A percentile compares a stretch with the other conserved stretches of the same genome.
Conservation (phyloP, 768 basidiomycete species). For the Tulasnella sp. region DNA sequence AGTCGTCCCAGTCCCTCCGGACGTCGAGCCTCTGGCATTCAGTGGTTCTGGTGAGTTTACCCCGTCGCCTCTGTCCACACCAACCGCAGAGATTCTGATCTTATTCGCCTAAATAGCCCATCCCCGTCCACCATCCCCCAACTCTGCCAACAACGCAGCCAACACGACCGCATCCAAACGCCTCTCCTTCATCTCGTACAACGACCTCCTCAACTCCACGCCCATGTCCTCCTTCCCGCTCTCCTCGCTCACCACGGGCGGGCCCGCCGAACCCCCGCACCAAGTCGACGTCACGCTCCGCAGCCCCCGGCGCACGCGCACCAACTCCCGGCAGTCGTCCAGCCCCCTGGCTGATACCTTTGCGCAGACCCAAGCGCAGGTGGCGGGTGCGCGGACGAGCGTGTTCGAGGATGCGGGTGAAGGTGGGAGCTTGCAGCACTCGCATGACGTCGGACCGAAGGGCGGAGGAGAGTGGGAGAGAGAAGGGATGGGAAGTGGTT, state of each 20-base stretch:
- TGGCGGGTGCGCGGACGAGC: neutral
- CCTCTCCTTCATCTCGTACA: conserved; percentile 81
- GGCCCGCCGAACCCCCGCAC: conserved; percentile 61
- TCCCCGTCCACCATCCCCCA: conserved; percentile 3
- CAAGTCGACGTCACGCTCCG: conserved; percentile 26
- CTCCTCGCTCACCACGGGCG: conserved; percentile 49
- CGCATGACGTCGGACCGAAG: conserved; percentile 32
- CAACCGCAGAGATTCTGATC: too few relatives aligned
- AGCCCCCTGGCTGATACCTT: neutral
- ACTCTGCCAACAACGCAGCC: conserved; percentile 28
- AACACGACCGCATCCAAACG: conserved; percentile 45
- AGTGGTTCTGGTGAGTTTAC: conserved; percentile 9
- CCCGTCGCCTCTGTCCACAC: too few relatives aligned
- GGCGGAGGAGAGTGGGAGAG: conserved; percentile 73
- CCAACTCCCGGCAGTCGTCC: neutral
- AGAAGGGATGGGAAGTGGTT: conserved; percentile 67
- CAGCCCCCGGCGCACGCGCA: conserved; percentile 6
- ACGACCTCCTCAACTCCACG: conserved; percentile 68
- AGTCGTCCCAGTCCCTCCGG: neutral
- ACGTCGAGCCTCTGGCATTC: conserved; percentile 9
- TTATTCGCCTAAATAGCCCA: too few relatives aligned
- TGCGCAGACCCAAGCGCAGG: too few relatives aligned
- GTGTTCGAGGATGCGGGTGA: neutral
- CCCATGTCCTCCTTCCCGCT: conserved; percentile 63
- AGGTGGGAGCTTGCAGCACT: neutral